Evolutionary conservation across 352 stramenopile species (phyloP).

Genomic region (Chrysophaeum taylorii): DNA sequence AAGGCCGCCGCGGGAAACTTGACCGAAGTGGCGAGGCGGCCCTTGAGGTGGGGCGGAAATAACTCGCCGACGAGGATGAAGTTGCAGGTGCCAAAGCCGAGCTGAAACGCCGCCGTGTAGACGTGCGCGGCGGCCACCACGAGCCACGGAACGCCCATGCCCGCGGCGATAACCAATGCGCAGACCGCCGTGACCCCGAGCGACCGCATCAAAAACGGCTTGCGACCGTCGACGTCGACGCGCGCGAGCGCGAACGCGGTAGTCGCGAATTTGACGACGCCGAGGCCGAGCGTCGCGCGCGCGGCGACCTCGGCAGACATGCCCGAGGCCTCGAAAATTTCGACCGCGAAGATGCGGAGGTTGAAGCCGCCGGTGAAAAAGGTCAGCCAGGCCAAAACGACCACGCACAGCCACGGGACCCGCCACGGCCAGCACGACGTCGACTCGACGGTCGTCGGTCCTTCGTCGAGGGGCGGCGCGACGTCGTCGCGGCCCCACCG

Average conservation of each 20-base stretch:
- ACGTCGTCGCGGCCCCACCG: too few species aligned
- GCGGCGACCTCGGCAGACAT: neutral
- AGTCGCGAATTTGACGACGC: neutral
- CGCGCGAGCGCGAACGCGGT: neutral
- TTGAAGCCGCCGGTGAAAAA: conserved; percentile 8
- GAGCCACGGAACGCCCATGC: neutral
- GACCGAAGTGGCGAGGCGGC: neutral
- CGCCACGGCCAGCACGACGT: too few species aligned
- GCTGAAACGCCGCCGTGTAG: neutral
- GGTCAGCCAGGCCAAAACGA: neutral
- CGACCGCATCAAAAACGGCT: neutral
- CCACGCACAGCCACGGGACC: too few species aligned
- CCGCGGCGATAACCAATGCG: neutral
- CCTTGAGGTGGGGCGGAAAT: neutral
- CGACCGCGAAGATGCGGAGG: neutral
- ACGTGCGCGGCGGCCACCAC: neutral
- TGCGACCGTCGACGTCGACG: neutral
- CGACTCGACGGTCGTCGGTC: too few species aligned
- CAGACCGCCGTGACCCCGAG: neutral
- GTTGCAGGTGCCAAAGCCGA: neutral
- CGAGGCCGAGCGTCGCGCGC: neutral
- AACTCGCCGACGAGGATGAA: conserved; percentile 7
- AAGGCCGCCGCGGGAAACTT: neutral
- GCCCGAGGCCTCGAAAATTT: neutral
- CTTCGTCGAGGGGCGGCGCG: too few species aligned